Evolutionary conservation across 148 eudicot genomes (phyloP), one percentile per base, ranked within the genome.

Genomic region (Agrostemma githago): DNA sequence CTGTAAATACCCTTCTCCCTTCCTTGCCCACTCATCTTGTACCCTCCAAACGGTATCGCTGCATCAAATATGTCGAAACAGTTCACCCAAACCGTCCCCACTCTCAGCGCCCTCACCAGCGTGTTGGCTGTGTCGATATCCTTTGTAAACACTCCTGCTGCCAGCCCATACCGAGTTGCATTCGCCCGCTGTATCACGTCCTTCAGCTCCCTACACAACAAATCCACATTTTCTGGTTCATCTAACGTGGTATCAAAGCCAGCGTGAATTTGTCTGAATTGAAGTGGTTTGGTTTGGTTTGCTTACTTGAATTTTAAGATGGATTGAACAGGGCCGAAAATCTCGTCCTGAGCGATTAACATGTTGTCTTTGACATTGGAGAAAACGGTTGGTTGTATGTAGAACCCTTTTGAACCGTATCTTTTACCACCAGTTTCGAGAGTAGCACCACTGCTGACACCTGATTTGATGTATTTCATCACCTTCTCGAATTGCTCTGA

Each of bases 21-120:
- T 0, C 92, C 92, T 8, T 76, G 78, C 20, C 92, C 92, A 34
- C 92, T 89, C 90, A 85, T 83, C 81, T 89, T 89, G 79, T 87
- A 89, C 65, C 93, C 93, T 1, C 90, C 90, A 62, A 89, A 87
- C 2, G 93, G 93, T 3, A 89, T 85, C 21, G 85, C 84, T 34
- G 89, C 90, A 62, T 85, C 89, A 51, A 87, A 85, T 9, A 82
- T 44, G 44, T 85, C 89, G 51, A 78, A 89, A 75, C 93, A 87
- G 72, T 87, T 89, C 6, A 89, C 72, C 89, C 89, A 87, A 17
- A 89, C 89, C 0, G 90, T 87, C 59, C 93, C 93, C 14, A 80
- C 90, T 75, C 66, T 81, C 61, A 89, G 74, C 15, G 84, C 89
- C 0, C 93, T 85, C 4, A 76, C 46, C 75, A 89, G 17, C 5